Conservation (phyloP, 2,329 filamentous ascomycete species). For the Acrodontium crateriforme region DNA sequence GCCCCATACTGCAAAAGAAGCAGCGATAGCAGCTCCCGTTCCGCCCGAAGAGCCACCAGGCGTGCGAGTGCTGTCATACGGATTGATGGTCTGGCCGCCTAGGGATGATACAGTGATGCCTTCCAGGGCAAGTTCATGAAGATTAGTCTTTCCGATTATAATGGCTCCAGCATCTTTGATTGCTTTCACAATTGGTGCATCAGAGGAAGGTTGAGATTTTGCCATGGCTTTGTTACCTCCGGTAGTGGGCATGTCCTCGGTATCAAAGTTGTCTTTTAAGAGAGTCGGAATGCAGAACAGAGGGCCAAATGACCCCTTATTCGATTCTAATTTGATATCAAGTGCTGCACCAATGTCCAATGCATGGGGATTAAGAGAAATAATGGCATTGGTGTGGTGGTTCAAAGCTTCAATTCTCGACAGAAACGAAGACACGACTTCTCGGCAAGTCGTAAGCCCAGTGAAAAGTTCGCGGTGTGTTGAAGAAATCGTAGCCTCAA, state of each 20-base stretch:
- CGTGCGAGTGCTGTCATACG: slow-evolving; percentile 51
- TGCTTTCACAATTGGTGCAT: slow-evolving; percentile 17
- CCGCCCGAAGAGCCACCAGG: slow-evolving; percentile 52
- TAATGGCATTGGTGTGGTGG: slow-evolving; percentile 42
- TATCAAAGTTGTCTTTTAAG: slow-evolving; percentile 52
- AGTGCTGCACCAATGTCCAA: slow-evolving; percentile 35
- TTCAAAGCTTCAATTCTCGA: slow-evolving; percentile 45
- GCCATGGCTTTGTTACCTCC: slow-evolving; percentile 39
- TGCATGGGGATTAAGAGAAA: slow-evolving; percentile 38
- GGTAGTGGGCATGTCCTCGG: slow-evolving; percentile 42
- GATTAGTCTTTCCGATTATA: slow-evolving; percentile 21
- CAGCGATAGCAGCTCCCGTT: slow-evolving; percentile 45
- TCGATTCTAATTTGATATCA: slow-evolving; percentile 33
- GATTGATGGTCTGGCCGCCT: slow-evolving; percentile 51
- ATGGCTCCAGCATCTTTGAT: slow-evolving; percentile 21
- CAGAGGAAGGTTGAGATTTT: slow-evolving; percentile 29
- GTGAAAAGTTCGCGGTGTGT: slow-evolving; percentile 43
- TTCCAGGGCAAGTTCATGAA: slow-evolving; percentile 52
- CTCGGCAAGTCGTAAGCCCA: slow-evolving; percentile 39
- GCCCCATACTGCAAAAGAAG: slow-evolving; percentile 41
- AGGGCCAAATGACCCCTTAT: slow-evolving; percentile 34
- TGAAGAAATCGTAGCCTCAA: slow-evolving; percentile 44
- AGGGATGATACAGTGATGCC: slow-evolving; percentile 49
- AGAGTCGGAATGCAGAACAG: slow-evolving; percentile 50
- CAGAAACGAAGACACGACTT: slow-evolving; percentile 42